phyloP scores from a whole-genome alignment of 129 eudicot genomes.

The Tanacetum coccineum region DNA sequence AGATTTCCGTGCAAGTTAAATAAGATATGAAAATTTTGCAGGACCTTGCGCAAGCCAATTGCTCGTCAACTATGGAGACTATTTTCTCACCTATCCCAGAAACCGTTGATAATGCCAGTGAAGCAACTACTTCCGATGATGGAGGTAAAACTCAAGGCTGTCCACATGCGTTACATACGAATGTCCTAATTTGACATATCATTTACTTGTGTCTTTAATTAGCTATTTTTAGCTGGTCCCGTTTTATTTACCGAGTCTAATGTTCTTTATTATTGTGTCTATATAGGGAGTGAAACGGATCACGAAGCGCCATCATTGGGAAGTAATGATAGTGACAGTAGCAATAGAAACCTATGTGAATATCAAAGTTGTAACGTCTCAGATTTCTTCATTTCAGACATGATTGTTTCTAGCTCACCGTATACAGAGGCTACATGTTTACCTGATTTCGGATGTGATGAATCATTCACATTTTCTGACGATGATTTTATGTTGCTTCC shows the following conservation, averaged over 20 bases:
- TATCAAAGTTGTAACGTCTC: conserved; percentile 71
- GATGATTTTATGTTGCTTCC: conserved; percentile 67
- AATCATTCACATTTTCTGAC: conserved; percentile 50
- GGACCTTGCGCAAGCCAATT: conserved; percentile 48
- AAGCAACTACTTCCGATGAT: conserved; percentile 27
- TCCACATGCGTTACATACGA: not conserved
- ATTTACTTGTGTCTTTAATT: not conserved
- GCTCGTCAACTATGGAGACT: conserved; percentile 48
- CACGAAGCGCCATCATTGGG: conserved; percentile 38
- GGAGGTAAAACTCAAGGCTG: conserved; percentile 40
- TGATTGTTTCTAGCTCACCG: conserved; percentile 65
- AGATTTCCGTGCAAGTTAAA: too few species aligned
- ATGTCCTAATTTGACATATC: not conserved
- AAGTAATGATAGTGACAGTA: conserved; percentile 32
- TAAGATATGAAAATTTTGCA: conserved; percentile 17
- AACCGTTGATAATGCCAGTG: conserved; percentile 41
- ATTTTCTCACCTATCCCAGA: conserved; percentile 67
- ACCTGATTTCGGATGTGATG: conserved; percentile 65
- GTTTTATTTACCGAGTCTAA: not conserved
- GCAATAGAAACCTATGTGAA: conserved; percentile 47
- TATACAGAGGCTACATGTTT: conserved; percentile 32
- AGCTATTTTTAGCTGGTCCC: not conserved
- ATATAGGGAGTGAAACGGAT: conserved; percentile 48
- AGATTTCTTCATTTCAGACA: conserved; percentile 82
- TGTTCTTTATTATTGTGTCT: conserved; percentile 9